These are phyloP conservation scores for Thermomyces lanuginosus DNA, from an alignment of 2,329 filamentous ascomycete species.

Conservation along the genomic window DNA sequence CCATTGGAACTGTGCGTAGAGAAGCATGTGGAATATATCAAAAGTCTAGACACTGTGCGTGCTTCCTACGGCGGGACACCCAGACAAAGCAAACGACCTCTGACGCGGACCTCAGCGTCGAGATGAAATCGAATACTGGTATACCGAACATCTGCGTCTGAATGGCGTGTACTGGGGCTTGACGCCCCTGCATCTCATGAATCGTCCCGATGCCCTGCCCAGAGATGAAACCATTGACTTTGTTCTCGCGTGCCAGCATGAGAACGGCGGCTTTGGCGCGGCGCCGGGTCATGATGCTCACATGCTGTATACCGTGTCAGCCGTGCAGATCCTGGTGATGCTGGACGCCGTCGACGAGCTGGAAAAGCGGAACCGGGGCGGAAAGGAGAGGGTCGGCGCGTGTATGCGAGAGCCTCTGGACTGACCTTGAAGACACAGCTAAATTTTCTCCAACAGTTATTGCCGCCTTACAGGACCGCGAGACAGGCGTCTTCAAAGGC, in stretches of 20 bases:
- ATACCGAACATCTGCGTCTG: slow-evolving; percentile 89
- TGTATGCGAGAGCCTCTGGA: slow-evolving; percentile 41
- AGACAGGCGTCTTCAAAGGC: slow-evolving; percentile 76
- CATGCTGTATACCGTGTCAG: slow-evolving; percentile 90
- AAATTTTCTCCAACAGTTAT: slow-evolving; percentile 45
- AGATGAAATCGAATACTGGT: slow-evolving; percentile 93
- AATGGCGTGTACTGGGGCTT: slow-evolving; percentile 96
- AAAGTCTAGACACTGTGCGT: slow-evolving; percentile 71
- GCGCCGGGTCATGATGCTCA: slow-evolving; percentile 90
- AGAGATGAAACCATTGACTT: slow-evolving; percentile 72
- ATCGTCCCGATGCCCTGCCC: slow-evolving; percentile 64
- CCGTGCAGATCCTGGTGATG: slow-evolving; percentile 79
- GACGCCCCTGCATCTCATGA: slow-evolving; percentile 70
- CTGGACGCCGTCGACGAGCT: slow-evolving; percentile 73
- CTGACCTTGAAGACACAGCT: slow-evolving; percentile 3
- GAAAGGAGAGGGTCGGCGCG: slow-evolving; percentile 56
- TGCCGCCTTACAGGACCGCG: slow-evolving; percentile 59
- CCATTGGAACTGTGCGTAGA: slow-evolving; percentile 39
- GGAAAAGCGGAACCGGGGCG: slow-evolving; percentile 49
- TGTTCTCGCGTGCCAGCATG: slow-evolving; percentile 84
- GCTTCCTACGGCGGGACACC: slow-evolving; percentile 8
- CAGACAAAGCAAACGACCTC: slow-evolving; percentile 13
- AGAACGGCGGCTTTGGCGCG: slow-evolving; percentile 80
- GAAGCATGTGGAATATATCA: slow-evolving; percentile 80
- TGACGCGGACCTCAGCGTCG: slow-evolving; percentile 45